Conservation (phyloP, 2,329 filamentous ascomycete species). For the Fusarium siculi region DNA sequence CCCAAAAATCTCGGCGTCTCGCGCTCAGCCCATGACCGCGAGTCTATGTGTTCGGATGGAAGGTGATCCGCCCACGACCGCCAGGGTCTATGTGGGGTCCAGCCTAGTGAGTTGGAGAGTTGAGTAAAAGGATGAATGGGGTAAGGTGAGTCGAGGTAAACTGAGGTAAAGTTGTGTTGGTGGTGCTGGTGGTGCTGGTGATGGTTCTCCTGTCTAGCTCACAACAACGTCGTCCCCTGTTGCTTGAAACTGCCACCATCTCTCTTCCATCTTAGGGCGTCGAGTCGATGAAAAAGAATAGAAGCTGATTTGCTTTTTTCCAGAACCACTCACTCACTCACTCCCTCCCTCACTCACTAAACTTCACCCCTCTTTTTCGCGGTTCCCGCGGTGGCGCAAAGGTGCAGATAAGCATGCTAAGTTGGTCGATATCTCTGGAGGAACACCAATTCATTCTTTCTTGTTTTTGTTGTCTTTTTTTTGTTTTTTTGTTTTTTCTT, state of each 20-base stretch:
- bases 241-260: conserved; percentile 18
- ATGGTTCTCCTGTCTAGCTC: background rate
- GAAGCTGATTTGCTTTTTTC: conserved; percentile 19
- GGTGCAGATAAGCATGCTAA: background rate
- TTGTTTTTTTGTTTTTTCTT: background rate
- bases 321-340: background rate
- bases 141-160: background rate
- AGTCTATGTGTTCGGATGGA: conserved; percentile 15
- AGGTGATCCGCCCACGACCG: conserved; percentile 6
- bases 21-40: conserved; percentile 21
- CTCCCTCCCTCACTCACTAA: background rate
- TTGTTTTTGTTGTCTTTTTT: background rate
- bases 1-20: conserved; percentile 17
- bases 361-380: conserved; percentile 8
- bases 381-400: background rate
- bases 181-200: background rate
- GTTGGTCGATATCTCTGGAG: background rate
- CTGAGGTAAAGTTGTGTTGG: conserved; percentile 2
- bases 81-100: conserved; percentile 18
- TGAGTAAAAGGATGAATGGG: background rate
- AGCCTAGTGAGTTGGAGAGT: background rate
- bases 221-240: conserved; percentile 11
- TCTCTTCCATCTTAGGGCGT: background rate
- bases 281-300: background rate
- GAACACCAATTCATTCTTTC: background rate